Evolutionary conservation across 352 stramenopile species (phyloP).

Genomic region (Globisporangium nagaii): DNA sequence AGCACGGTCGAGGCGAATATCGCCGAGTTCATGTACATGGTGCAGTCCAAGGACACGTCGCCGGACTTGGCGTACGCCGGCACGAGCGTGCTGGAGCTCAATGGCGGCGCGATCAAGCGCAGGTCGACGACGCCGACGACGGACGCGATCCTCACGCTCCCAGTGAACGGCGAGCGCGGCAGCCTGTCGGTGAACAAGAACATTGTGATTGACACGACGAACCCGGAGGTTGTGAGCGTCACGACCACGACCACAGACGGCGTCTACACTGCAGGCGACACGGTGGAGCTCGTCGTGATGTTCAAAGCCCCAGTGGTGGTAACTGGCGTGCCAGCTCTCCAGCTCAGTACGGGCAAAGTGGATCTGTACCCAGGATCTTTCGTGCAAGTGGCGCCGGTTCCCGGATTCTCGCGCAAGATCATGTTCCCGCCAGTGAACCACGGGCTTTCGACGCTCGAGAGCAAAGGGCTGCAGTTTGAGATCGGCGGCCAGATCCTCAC

Average conservation of each 20-base stretch:
- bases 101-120: constrained; percentile 51
- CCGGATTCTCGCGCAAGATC: constrained; percentile 24
- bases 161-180: constrained; percentile 41
- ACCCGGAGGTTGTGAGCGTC: constrained; percentile 40
- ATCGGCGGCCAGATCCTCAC: constrained; percentile 49
- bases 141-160: constrained; percentile 38
- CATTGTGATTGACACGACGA: constrained; percentile 64
- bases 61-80: constrained; percentile 59
- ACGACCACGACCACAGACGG: constrained; percentile 23
- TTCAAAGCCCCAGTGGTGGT: constrained; percentile 64
- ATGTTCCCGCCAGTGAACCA: constrained; percentile 48
- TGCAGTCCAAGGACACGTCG: constrained; percentile 64
- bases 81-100: constrained; percentile 43
- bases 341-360: constrained; percentile 42
- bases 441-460: constrained; percentile 29
- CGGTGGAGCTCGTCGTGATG: constrained; percentile 41
- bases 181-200: constrained; percentile 69
- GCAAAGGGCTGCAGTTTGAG: constrained; percentile 46
- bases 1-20: constrained; percentile 22
- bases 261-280: constrained; percentile 59
- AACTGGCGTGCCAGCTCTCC: constrained; percentile 33
- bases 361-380: constrained; percentile 52
- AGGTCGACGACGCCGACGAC: constrained; percentile 46
- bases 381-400: constrained; percentile 30
- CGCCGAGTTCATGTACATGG: constrained; percentile 66